Conservation (phyloP, 1,139 yeast species). For the Kodamaea derodonti region DNA sequence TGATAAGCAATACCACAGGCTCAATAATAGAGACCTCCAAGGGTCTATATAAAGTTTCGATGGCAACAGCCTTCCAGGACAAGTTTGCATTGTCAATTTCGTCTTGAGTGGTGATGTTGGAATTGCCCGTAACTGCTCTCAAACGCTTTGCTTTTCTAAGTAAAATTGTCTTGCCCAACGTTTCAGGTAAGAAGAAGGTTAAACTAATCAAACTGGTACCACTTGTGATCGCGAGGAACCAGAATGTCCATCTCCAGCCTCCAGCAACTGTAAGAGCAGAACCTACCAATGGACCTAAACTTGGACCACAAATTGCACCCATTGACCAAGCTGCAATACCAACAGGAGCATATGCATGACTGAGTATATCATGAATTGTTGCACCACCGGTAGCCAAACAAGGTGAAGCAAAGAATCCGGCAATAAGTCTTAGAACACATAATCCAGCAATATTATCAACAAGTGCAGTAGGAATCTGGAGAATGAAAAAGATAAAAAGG, state of each 20-base stretch:
- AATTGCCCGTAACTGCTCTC: slow-evolving; percentile 31
- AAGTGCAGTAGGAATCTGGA: slow-evolving; percentile 31
- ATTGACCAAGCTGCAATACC: slow-evolving; percentile 34
- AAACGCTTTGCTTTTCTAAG: slow-evolving; percentile 33
- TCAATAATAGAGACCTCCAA: slow-evolving; percentile 39
- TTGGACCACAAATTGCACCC: slow-evolving; percentile 34
- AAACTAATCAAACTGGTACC: slow-evolving; percentile 25
- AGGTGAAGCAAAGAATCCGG: slow-evolving; percentile 35
- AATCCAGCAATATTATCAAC: slow-evolving; percentile 26
- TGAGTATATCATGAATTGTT: slow-evolving; percentile 26
- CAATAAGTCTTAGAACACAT: slow-evolving; percentile 28
- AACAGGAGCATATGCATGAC: slow-evolving; percentile 25
- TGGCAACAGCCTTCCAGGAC: slow-evolving; percentile 19
- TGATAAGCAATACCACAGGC: slow-evolving; percentile 43
- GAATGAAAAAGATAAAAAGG: slow-evolving; percentile 25
- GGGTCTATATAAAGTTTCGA: slow-evolving; percentile 49
- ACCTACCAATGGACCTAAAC: slow-evolving; percentile 36
- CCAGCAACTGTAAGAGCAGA: slow-evolving; percentile 24
- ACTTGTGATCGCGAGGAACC: slow-evolving; percentile 31
- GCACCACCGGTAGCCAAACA: slow-evolving; percentile 37
- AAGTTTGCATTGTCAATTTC: slow-evolving; percentile 21
- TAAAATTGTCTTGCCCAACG: slow-evolving; percentile 30
- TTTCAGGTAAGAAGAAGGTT: slow-evolving; percentile 30
- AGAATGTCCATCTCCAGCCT: slow-evolving; percentile 38
- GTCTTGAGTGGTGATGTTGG: slow-evolving; percentile 25